Base-by-base conservation (phyloP, 2,329 filamentous ascomycete species). In the Penicillium sp. region DNA sequence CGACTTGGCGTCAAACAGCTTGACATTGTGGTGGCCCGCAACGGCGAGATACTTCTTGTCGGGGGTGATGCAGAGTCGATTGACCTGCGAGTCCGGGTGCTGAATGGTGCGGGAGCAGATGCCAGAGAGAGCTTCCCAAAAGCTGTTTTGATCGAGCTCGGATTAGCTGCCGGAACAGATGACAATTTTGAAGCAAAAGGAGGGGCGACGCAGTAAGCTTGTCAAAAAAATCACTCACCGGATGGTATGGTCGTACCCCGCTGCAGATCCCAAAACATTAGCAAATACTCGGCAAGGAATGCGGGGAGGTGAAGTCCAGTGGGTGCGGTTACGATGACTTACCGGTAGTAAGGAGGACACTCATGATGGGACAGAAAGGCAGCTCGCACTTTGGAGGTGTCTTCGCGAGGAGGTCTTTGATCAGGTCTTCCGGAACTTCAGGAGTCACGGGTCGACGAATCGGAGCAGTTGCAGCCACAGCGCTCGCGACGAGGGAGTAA, bases 91-190 rank as follows among this genome's bases (percentile, higher is more conserved):
- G 79, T 99, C 95, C 2, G 95, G 92, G 75, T 99, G 94, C 71
- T 97, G 95, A 70, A 99, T 98, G 24, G 95, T 99, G 68, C 95
- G 91, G 45, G 93, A 97, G 82, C 95, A 99, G 72, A 99, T 98
- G 58, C 95, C 95, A 12, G 93, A 97, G 59, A 99, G 86, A 1
- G 95, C 95, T 80, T 99, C 95, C 95, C 95, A 99, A 82, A 99
- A 99, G 67, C 93, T 96, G 75, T 49, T 26, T 35, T 37, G 24
- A 10, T 13, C 22, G n/a, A 5, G 2, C 26, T 37, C 30, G 12
- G 10, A 28, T 56, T 37, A 56, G 54, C 42, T 17, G 4, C 26
- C 8, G 28, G 15, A 7, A 49, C 4, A 30, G 24, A 6, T 28
- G 7, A 26, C 45, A 49, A 17, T 26, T 30, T n/a, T 17, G 17